Base-by-base conservation (phyloP, 2,329 filamentous ascomycete genomes). In the Pestalotiopsis sp. region DNA sequence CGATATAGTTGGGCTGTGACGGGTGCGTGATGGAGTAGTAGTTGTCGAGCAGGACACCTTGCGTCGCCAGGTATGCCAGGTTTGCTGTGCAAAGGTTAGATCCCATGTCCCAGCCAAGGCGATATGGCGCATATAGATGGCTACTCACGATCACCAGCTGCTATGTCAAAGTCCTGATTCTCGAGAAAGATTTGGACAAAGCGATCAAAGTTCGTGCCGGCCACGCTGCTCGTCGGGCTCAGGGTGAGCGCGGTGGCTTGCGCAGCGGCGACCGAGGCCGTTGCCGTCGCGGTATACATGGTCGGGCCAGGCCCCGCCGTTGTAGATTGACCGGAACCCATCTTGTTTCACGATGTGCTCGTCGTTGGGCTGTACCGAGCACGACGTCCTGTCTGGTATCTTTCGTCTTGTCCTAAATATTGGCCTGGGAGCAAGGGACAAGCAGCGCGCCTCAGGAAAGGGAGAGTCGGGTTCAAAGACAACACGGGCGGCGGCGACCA, bases 141-240 rank as follows among this genome's bases (percentile, higher is more conserved):
- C 11, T 49, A 64, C 73, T 72, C 12, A 79, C 77, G 80, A 74
- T 90, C 87, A 5, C 81, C 81, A 14, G 80, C 81, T 3, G 87
- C 85, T 64, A 85, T 83, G 66, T 82, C 78, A 71, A 82, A 89
- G 77, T 82, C 83, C 65, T 88, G 66, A 74, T 90, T 90, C 78
- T 90, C 88, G n/a, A 90, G 79, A 86, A 87, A 91, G 74, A 91
- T 87, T 69, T 87, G 84, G 59, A 87, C 84, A 70, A 90, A 88
- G 25, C 88, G 85, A 74, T 90, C 83, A 73, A 90, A 90, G 0
- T 82, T 85, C 69, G 84, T 82, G n/a, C 88, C 88, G 70, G 82
- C 79, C 3, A 88, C 83, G 71, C 82, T 77, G 69, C 80, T 83
- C 58, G 81, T 82, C 13, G 84, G 82, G 36, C 81, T 81, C 45